Percentiles rank a stretch among this genome's conserved stretches.
These are phyloP conservation scores for Cochlearia excelsa DNA, from an alignment of 345 rosid genomes.

Conservation along the genomic window DNA sequence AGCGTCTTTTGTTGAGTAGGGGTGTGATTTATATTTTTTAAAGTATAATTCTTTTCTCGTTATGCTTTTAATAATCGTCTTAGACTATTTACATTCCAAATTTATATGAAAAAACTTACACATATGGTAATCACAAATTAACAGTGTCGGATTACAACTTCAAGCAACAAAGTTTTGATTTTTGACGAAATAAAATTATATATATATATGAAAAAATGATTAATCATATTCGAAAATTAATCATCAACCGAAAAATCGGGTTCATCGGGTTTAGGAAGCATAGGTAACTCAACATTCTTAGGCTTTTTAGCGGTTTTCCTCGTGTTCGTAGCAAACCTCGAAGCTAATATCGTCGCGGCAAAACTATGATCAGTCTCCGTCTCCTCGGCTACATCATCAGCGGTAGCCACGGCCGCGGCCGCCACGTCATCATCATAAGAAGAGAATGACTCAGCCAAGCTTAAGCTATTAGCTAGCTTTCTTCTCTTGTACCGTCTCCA, in stretches of 20 bases:
- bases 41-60: too few species aligned
- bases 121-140: too few species aligned
- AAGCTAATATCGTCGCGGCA: slow-evolving; percentile 66
- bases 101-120: too few species aligned
- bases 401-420: not conserved
- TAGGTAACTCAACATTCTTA: slow-evolving; percentile 62
- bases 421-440: slow-evolving; percentile 31
- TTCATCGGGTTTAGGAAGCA: slow-evolving; percentile 78
- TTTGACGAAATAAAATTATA: too few species aligned
- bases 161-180: too few species aligned
- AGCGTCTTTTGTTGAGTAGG: too few species aligned
- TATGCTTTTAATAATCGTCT: too few species aligned
- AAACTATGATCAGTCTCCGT: slow-evolving; percentile 31
- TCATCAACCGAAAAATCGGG: slow-evolving; percentile 75
- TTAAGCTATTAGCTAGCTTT: slow-evolving; percentile 41
- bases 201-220: too few species aligned
- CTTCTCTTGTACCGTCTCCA: slow-evolving; percentile 57
- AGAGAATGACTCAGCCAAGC: slow-evolving; percentile 44
- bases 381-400: slow-evolving; percentile 10
- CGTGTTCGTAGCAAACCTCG: slow-evolving; percentile 85
- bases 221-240: too few species aligned
- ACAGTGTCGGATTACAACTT: too few species aligned
- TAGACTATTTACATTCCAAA: too few species aligned
- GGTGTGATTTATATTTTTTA: too few species aligned
- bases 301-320: slow-evolving; percentile 72